Evolutionary conservation across 768 basidiomycete species (phyloP).

Genomic region (Boletellus ananiceps): DNA sequence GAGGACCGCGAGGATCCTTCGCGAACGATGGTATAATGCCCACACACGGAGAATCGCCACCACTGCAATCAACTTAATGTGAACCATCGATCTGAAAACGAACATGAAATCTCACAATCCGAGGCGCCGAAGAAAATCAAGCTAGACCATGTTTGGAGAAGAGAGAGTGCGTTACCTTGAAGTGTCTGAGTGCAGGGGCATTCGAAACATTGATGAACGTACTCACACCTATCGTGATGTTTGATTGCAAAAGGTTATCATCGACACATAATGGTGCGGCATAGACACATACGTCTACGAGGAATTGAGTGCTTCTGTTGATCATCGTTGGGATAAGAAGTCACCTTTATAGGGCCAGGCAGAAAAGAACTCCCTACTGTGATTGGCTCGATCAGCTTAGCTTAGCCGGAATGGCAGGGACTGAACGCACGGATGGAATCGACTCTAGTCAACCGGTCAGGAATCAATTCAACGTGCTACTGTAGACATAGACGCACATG

Average conservation of each 20-base stretch:
- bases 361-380: neutral
- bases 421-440: neutral
- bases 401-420: neutral
- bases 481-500: no score
- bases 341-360: neutral
- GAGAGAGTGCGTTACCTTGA: neutral
- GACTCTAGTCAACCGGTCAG: neutral
- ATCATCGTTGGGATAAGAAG: neutral
- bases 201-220: no score
- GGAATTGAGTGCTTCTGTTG: neutral
- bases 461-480: neutral
- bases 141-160: neutral
- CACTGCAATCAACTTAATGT: neutral
- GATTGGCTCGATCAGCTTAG: neutral
- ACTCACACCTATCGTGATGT: neutral
- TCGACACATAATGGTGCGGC: neutral
- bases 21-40: neutral
- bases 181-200: neutral
- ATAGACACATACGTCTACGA: neutral
- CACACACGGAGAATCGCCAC: neutral
- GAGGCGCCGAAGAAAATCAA: neutral
- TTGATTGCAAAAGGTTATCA: neutral
- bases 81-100: neutral
- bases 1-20: neutral
- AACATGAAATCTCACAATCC: neutral